Base-by-base conservation (phyloP, 176 grass and related monocot genomes). In the Carex parvula region DNA sequence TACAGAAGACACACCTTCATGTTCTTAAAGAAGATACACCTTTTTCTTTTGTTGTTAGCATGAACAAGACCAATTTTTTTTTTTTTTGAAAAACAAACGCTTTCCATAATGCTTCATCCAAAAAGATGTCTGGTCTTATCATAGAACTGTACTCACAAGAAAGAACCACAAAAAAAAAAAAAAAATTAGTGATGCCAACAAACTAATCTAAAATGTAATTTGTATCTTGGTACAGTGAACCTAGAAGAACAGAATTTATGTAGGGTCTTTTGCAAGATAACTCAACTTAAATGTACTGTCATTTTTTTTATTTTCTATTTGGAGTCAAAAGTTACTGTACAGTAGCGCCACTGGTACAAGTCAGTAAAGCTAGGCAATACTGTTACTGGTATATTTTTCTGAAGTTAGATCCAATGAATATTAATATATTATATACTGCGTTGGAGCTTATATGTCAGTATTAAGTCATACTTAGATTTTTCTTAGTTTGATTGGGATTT, bases 91-190 rank as follows among this genome's bases (percentile, higher is more conserved):
- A 78, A 55, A 26, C 24, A 78, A 35, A 29, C 7, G 16, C 50
- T 67, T 42, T 32, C 48, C 42, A 53, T 35, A 68, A 54, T 66
- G 54, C 61, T 66, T 83, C 63, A 83, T 66, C 81, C 81, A 83
- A 83, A 83, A 17, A 83, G 24, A 81, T 26, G 26, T 42, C 79
- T 60, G 30, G 59, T 58, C 42, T 83, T 64, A 69, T 83, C 81
- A 83, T 66, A 65, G 24, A 83, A 68, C 81, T 83, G 60, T 30
- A 56, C 24, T 57, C 26, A 57, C 73, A 78, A 55, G 44, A 67
- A 64, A 44, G 46, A 75, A 73, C 11, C 33, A 81, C n/a, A 20
- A 81, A 82, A 52, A 17, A 83, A 52, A 68, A 20, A 44, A 14
- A 62, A 24, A 13, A 64, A 12, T 83, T 52, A 66, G 41, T 53